Evolutionary conservation across 352 stramenopile species (phyloP).

Genomic region (Sclerospora graminicola): DNA sequence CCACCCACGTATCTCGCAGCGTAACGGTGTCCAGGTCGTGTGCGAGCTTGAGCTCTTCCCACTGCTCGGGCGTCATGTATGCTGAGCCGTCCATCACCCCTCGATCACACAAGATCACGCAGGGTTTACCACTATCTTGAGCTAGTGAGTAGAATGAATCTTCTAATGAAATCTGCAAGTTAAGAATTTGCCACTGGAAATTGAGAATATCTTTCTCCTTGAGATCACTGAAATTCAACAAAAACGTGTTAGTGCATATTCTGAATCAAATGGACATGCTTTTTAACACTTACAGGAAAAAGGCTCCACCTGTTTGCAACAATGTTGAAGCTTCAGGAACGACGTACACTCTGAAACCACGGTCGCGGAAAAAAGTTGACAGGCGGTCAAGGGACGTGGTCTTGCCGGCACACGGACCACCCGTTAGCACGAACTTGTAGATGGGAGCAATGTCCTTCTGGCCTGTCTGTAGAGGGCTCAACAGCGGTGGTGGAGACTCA

Average conservation of each 20-base stretch:
- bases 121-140: conserved; percentile 69
- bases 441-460: conserved; percentile 68
- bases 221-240: conserved; percentile 34
- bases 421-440: conserved; percentile 92
- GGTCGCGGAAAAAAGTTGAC: conserved; percentile 86
- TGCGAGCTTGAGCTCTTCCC: conserved; percentile 74
- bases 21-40: conserved; percentile 82
- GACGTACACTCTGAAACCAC: conserved; percentile 91
- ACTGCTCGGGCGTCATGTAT: conserved; percentile 88
- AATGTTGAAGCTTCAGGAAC: conserved; percentile 94
- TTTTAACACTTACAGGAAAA: conserved; percentile 55
- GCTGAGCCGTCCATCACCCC: conserved; percentile 93
- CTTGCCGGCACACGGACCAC: conserved; percentile 92
- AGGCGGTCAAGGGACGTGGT: conserved; percentile 90
- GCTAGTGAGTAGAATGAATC: conserved; percentile 78
- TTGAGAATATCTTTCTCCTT: conserved; percentile 77
- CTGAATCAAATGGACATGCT: not conserved
- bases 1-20: conserved; percentile 62
- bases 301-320: conserved; percentile 89
- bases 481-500: conserved; percentile 37
- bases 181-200: conserved; percentile 84
- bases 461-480: conserved; percentile 57
- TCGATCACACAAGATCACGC: conserved; percentile 92
- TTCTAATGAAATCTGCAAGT: conserved; percentile 75
- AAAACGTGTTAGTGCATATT: not conserved